Conservation (phyloP, 1,284 basidiomycete species). For the Sporisorium scitamineum region DNA sequence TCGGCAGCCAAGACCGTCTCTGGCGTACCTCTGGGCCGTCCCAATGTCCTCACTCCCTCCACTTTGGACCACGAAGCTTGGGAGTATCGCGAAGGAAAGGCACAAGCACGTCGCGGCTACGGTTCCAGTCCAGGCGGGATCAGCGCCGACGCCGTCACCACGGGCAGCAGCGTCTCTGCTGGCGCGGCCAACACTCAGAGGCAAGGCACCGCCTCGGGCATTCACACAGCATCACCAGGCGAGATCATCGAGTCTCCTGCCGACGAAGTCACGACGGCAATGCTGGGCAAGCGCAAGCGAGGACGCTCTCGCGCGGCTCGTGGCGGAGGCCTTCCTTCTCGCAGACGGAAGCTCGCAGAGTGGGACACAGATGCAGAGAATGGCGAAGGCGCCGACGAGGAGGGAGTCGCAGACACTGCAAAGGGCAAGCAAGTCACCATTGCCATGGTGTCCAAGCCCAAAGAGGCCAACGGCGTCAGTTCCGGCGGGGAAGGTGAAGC, state of each 20-base stretch:
- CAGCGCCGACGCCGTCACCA: conserved; percentile 39
- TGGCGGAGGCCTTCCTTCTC: conserved; percentile 32
- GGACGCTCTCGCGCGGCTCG: conserved; percentile 43
- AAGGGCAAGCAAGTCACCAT: conserved; percentile 53
- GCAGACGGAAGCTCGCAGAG: conserved; percentile 32
- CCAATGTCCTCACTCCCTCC: conserved; percentile 40
- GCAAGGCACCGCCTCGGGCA: conserved; percentile 16
- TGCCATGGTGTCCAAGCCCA: conserved; percentile 16
- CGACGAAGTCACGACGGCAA: conserved; percentile 43
- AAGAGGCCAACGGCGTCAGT: conserved; percentile 34
- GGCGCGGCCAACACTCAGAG: conserved; percentile 32
- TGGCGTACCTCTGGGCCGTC: conserved; percentile 24
- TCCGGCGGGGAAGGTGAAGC: conserved; percentile 49
- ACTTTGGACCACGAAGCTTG: conserved; percentile 55
- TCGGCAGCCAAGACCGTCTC: conserved; percentile 16
- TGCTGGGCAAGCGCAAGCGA: conserved; percentile 51
- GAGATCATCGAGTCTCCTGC: conserved; percentile 48
- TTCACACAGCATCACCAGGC: conserved; percentile 37
- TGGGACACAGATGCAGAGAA: conserved; percentile 54
- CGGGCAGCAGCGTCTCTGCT: conserved; percentile 42
- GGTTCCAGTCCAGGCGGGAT: conserved; percentile 43
- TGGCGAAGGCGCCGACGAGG: conserved; percentile 33
- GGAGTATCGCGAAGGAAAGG: conserved; percentile 61
- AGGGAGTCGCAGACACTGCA: conserved; percentile 12
- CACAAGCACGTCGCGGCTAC: conserved; percentile 43